Evolutionary conservation across 2,329 filamentous ascomycete genomes (phyloP).

Genomic region (Aureobasidium zeae): DNA sequence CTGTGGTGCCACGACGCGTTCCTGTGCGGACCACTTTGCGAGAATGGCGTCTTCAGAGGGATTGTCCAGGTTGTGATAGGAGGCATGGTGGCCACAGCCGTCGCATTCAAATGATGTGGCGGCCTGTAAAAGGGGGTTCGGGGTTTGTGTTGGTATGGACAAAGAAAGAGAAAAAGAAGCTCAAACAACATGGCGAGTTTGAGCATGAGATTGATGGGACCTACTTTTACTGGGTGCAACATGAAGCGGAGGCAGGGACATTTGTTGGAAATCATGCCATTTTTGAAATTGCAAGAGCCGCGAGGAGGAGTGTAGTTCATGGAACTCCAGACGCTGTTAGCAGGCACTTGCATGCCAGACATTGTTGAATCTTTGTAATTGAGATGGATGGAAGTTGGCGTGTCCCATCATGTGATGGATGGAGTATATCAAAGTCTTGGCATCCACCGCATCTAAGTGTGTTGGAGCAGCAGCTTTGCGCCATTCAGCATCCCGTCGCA

Average conservation of each 20-base stretch:
- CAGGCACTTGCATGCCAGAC: conserved; percentile 20
- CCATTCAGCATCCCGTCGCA: neutral
- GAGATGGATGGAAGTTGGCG: no score
- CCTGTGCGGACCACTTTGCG: conserved; percentile 34
- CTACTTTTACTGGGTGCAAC: conserved; percentile 47
- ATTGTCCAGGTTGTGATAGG: conserved; percentile 46
- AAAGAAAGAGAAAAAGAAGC: neutral
- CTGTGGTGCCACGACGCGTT: neutral
- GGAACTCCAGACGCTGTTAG: conserved; percentile 41
- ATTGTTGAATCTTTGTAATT: no score
- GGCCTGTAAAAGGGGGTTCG: conserved; percentile 29
- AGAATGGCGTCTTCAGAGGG: conserved; percentile 39
- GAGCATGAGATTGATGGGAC: neutral
- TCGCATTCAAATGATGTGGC: conserved; percentile 47
- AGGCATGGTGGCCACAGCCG: conserved; percentile 47
- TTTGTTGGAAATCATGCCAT: conserved; percentile 35
- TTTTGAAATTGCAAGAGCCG: conserved; percentile 43
- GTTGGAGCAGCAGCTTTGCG: conserved; percentile 7
- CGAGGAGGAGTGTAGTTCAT: conserved; percentile 44
- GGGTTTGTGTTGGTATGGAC: conserved; percentile 2
- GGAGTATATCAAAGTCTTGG: no score
- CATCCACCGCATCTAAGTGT: no score
- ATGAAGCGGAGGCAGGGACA: conserved; percentile 49
- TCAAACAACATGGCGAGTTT: neutral
- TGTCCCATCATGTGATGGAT: no score